Evolutionary conservation across 176 grass and related monocot genomes (phyloP).

Genomic region (Hordeum vulgare): MorexV3_pseudomolecules_assembly NC_058520.1:181236262-181236761

Average conservation of each 20-base stretch:
- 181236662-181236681: no score
- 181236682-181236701: no score
- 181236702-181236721: no score
- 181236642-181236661: no score
- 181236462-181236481: slow-evolving; percentile 72
- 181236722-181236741: no score
- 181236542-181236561: no score
- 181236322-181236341: slow-evolving; percentile 9
- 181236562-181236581: no score
- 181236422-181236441: slow-evolving; percentile 4
- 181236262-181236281: neutral
- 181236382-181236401: slow-evolving; percentile 9
- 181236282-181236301: neutral
- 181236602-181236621: no score
- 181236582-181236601: no score
- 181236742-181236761: no score
- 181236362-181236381: slow-evolving; percentile 6
- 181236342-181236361: neutral
- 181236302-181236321: neutral
- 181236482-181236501: slow-evolving; percentile 87
- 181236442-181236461: slow-evolving; percentile 46
- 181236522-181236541: slow-evolving; percentile 76
- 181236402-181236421: neutral
- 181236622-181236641: no score
- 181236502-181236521: slow-evolving; percentile 77